phyloP scores from a whole-genome alignment of 768 basidiomycete genomes.

The Tricholoma sp. region DNA sequence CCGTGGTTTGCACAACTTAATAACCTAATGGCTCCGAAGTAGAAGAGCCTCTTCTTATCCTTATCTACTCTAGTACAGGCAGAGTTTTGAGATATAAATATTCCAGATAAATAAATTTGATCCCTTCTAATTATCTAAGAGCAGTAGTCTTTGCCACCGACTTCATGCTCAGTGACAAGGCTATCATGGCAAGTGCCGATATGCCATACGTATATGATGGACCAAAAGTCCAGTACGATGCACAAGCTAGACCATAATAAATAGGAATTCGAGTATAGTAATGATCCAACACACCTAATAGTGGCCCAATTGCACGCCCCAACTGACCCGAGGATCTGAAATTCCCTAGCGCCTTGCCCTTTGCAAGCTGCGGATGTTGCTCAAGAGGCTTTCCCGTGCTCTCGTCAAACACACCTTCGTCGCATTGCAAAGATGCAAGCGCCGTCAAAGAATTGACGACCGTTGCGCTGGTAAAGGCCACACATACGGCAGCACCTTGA shows the following conservation, averaged over 20 bases:
- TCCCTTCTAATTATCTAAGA: conserved; percentile 10
- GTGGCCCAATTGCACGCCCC: conserved; percentile 87
- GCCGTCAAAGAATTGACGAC: conserved; percentile 93
- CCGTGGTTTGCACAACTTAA: too few species aligned
- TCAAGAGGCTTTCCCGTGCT: conserved; percentile 50
- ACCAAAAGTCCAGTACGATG: conserved; percentile 84
- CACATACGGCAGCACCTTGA: conserved; percentile 69
- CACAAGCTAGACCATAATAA: conserved; percentile 58
- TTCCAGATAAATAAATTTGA: conserved; percentile 2
- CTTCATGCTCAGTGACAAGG: conserved; percentile 54
- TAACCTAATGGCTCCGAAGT: not conserved
- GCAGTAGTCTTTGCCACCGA: conserved; percentile 32
- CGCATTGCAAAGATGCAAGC: conserved; percentile 86
- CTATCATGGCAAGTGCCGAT: conserved; percentile 61
- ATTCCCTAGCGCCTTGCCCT: conserved; percentile 78
- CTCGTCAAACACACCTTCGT: conserved; percentile 56
- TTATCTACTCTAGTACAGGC: conserved; percentile 8
- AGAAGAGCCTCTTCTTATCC: conserved; percentile 2
- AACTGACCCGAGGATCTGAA: conserved; percentile 95
- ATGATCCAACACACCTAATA: conserved; percentile 59
- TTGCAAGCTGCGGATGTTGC: conserved; percentile 66
- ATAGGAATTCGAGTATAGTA: not conserved
- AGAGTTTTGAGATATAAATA: conserved; percentile 11
- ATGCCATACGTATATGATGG: conserved; percentile 70
- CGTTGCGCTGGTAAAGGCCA: conserved; percentile 93